phyloP scores from a whole-genome alignment of 108 stramenopile genomes.

The Discostella pseudostelligera region DNA sequence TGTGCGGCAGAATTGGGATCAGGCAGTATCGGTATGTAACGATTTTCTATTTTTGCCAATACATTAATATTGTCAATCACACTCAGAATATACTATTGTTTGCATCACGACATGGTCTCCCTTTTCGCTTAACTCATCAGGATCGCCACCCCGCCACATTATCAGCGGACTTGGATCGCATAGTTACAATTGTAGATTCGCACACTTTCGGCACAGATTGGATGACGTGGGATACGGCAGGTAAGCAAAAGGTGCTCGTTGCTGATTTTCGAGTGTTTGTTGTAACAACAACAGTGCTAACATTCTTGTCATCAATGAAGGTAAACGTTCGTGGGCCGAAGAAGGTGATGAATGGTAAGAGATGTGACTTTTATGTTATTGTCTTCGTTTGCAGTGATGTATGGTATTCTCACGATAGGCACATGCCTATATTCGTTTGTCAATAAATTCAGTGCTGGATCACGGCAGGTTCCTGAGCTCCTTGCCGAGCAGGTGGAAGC shows the following conservation, averaged over 20 bases:
- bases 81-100: no score
- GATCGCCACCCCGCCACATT: slow-evolving; percentile 50
- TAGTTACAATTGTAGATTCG: slow-evolving; percentile 89
- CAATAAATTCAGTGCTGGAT: slow-evolving; percentile 41
- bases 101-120: not conserved
- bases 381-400: no score
- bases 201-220: slow-evolving; percentile 83
- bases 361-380: not conserved
- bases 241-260: not conserved
- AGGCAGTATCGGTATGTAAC: slow-evolving; percentile 22
- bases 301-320: no score
- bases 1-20: slow-evolving; percentile 76
- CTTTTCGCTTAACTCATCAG: not conserved
- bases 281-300: no score
- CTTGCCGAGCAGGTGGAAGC: slow-evolving; percentile 90
- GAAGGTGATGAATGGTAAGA: slow-evolving; percentile 54
- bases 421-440: not conserved
- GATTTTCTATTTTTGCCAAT: not conserved
- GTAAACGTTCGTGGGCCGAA: slow-evolving; percentile 48
- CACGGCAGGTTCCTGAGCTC: slow-evolving; percentile 73
- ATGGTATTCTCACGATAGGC: not conserved
- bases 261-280: no score
- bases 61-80: no score
- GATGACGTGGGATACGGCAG: slow-evolving; percentile 72
- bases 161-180: slow-evolving; percentile 52